Base-by-base conservation (phyloP, 164 flowering plant species). In the grape (Vitis vinifera) region DNA sequence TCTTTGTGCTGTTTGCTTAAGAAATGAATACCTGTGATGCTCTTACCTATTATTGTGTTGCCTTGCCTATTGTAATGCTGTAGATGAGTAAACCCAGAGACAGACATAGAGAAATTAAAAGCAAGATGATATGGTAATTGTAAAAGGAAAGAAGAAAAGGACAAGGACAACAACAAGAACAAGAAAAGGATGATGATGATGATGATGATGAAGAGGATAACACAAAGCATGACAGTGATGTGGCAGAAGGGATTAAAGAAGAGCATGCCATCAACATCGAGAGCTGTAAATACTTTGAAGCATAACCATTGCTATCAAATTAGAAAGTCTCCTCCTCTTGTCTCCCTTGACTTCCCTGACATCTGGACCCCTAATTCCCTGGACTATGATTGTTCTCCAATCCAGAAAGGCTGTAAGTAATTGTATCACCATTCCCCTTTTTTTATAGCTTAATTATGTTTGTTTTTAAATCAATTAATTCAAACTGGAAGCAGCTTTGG, bases 271-370 rank as follows among this genome's bases (percentile, higher is more conserved):
- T 61, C 62, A 29, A 16, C 49, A 14, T 58, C 19, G 16, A 62
- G 61, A 56, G 27, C 23, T 16, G 29, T 65, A 10, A 16, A 11
- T 50, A 48, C 70, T 30, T 55, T 27, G 7, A 67, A 55, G 49
- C 55, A 60, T 48, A 13, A n/a, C 13, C 30, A 50, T 49, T 30
- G 71, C 66, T 52, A 47, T 48, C 76, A 59, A 68, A 66, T 78
- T 30, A 29, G 76, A 30, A 64, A 75, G 76, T 81, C 85, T 44
- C 85, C 82, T 10, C 60, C 83, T 16, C 78, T 85, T 37, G 66
- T 77, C 14, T 82, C 83, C 44, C 75, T 81, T 9, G 91, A 87
- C 69, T 67, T 83, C 19, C 88, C 91, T 4, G 89, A 85, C 13
- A 62, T 70, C n/a, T 87, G 91, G 91, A 50, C 51, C 58, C 71